phyloP scores from a whole-genome alignment of 441 rosid genomes.

The Syzygium malaccense region DNA sequence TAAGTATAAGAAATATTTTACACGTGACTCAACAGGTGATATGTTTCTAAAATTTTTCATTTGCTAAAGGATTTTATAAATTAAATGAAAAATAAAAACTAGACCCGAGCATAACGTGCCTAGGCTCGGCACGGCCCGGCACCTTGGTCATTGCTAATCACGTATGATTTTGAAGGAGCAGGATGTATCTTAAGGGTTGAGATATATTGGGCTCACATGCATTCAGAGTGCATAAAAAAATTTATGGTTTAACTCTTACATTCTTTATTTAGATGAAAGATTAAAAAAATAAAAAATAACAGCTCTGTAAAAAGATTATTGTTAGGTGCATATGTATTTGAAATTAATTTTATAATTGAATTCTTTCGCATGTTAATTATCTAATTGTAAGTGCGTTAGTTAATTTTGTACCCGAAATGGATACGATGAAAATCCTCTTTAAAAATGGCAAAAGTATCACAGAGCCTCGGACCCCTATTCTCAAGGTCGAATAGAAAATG shows the following conservation, averaged over 20 bases:
- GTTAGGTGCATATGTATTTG: neutral
- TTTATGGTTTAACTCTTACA: neutral
- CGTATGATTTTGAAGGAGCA: neutral
- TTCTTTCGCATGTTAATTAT: neutral
- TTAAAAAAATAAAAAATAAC: neutral
- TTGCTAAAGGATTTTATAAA: neutral
- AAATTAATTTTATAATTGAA: neutral
- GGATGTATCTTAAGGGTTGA: neutral
- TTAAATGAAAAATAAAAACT: neutral
- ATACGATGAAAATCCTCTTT: neutral
- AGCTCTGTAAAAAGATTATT: neutral
- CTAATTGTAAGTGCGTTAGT: neutral
- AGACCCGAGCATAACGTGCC: neutral
- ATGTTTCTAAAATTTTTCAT: neutral
- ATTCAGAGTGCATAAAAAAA: neutral
- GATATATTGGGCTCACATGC: neutral
- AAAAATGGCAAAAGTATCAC: neutral
- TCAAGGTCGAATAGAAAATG: neutral
- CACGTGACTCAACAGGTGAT: neutral
- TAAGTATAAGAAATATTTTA: neutral
- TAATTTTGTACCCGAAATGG: neutral
- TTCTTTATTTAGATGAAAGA: neutral
- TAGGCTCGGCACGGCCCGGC: neutral
- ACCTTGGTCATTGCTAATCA: neutral
- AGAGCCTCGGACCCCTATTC: neutral